These are phyloP conservation scores for Suillus alpinus DNA, from an alignment of 768 basidiomycete genomes.

Conservation along the genomic window DNA sequence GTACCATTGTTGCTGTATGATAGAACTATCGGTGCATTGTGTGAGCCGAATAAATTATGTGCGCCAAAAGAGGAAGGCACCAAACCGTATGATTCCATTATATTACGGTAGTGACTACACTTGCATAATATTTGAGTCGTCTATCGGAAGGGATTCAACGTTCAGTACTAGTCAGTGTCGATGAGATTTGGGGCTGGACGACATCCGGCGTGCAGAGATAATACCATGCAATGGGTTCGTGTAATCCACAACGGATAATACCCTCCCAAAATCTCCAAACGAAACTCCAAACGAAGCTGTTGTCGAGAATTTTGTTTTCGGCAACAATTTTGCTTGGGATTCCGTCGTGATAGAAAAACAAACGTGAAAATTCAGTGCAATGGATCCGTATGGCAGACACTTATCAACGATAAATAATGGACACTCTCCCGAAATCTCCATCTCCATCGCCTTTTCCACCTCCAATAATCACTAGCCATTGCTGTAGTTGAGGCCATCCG, in stretches of 20 bases:
- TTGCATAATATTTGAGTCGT: too few relatives aligned
- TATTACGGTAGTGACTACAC: too few relatives aligned
- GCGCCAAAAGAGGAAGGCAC: too few relatives aligned
- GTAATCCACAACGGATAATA: not conserved
- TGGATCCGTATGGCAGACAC: not conserved
- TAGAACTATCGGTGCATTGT: too few relatives aligned
- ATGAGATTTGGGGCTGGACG: too few relatives aligned
- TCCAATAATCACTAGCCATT: conserved; percentile 63
- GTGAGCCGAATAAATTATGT: too few relatives aligned
- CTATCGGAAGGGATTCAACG: too few relatives aligned
- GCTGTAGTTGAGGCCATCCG: conserved; percentile 79
- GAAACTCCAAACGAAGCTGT: not conserved
- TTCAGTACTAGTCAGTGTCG: too few relatives aligned
- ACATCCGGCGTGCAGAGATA: not conserved
- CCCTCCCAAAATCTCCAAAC: not conserved
- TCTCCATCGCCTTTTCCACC: conserved; percentile 53
- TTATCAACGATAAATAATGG: conserved; percentile 71
- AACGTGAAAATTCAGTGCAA: not conserved
- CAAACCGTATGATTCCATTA: too few relatives aligned
- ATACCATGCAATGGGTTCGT: not conserved
- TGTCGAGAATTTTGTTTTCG: not conserved
- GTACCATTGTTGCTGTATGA: too few relatives aligned
- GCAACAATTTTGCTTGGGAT: not conserved
- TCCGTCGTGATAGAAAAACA: not conserved
- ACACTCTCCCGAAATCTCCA: conserved; percentile 65